Conservation (phyloP, 2,329 filamentous ascomycete genomes). For the Cytospora chrysosperma region DNA sequence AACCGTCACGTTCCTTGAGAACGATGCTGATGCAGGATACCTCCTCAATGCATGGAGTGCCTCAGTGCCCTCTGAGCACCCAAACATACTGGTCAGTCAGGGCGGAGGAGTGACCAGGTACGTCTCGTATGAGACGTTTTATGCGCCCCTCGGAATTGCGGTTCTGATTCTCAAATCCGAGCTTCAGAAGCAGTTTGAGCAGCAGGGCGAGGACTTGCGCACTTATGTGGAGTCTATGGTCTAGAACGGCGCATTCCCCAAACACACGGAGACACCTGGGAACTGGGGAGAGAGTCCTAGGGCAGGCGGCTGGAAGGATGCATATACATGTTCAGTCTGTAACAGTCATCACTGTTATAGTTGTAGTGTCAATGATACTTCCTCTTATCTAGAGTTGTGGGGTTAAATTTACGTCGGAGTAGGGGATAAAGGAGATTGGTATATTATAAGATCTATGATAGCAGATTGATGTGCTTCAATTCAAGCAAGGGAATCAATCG, state of each 20-base stretch:
- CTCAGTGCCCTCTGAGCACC: slow-evolving; percentile 10
- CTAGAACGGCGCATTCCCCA: neutral
- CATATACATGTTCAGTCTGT: neutral
- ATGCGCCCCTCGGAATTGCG: slow-evolving; percentile 24
- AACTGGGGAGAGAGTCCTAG: no score
- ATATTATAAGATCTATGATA: neutral
- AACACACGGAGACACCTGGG: no score
- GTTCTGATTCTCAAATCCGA: slow-evolving; percentile 22
- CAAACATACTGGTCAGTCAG: slow-evolving; percentile 28
- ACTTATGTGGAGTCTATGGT: neutral
- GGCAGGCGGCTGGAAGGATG: neutral
- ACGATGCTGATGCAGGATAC: slow-evolving; percentile 16
- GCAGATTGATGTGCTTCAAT: neutral
- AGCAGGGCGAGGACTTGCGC: slow-evolving; percentile 3
- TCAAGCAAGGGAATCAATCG: neutral
- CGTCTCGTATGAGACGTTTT: slow-evolving; percentile 33
- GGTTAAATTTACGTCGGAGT: no score
- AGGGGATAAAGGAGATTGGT: no score
- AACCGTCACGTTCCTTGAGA: slow-evolving; percentile 27
- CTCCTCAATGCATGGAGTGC: neutral
- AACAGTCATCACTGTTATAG: no score
- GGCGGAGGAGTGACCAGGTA: slow-evolving; percentile 28
- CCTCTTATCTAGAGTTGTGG: no score
- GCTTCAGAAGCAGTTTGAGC: slow-evolving; percentile 7
- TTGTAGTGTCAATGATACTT: no score